Conservation (phyloP, 371 early-diverging fungal species). For the Actinomucor elegans region DNA sequence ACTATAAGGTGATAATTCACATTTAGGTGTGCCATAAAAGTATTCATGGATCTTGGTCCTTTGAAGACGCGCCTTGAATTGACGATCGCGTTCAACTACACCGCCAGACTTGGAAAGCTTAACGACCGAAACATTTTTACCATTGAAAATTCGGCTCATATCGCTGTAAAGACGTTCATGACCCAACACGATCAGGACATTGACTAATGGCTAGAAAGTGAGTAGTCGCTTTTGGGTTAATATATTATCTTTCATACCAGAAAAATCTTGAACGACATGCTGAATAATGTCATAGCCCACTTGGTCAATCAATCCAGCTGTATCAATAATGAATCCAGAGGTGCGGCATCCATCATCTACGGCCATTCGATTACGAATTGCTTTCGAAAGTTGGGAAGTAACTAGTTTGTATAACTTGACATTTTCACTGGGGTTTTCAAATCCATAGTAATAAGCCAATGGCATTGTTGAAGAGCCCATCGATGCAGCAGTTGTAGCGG, state of each 20-base stretch:
- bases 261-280: conserved; percentile 64
- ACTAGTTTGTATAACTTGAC: conserved; percentile 72
- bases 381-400: conserved; percentile 59
- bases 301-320: conserved; percentile 63
- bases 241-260: conserved; percentile 43
- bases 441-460: conserved; percentile 91
- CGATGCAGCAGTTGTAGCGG: conserved; percentile 69
- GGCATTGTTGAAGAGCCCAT: conserved; percentile 75
- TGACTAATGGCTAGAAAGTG: no score
- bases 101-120: conserved; percentile 94
- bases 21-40: conserved; percentile 87
- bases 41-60: conserved; percentile 83
- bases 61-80: conserved; percentile 69
- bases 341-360: conserved; percentile 64
- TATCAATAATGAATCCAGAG: conserved; percentile 72
- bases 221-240: background rate
- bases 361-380: conserved; percentile 65
- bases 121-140: conserved; percentile 65
- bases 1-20: conserved; percentile 82
- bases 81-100: conserved; percentile 83
- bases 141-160: conserved; percentile 57
- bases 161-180: conserved; percentile 92
- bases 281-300: conserved; percentile 66
- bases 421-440: conserved; percentile 74
- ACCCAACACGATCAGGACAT: conserved; percentile 86